Evolutionary conservation across 2,329 filamentous ascomycete genomes (phyloP), one percentile per base, ranked within the genome.

Genomic region (Lasiodiplodia sp.): DNA sequence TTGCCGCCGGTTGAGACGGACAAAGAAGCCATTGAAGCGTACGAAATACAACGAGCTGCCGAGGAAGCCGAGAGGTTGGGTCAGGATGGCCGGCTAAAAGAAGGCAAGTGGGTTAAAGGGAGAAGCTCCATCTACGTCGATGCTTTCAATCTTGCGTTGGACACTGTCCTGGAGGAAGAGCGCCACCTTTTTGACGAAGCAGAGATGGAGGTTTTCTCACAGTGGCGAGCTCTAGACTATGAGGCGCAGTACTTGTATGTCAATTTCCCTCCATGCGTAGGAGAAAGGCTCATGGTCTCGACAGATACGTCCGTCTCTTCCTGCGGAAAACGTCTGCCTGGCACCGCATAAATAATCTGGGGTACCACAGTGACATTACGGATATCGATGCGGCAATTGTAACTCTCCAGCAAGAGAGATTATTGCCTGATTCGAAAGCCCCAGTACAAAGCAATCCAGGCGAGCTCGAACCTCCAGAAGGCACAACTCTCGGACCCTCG

Each of bases 71-170:
- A 34, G 12, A 44, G 28, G 8, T 16, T 62, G 25, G 49, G 25
- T 8, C 55, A 60, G 55, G 66, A 52, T n/a, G 66, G 47, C 4
- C 53, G 65, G 6, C 16, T 64, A n/a, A 40, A 12, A n/a, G 81
- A 88, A 64, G 83, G 83, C 63, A 86, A 82, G 69, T 97, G 93
- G 93, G 80, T 89, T 4, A 88, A 86, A 74, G 93, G 93, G 0
- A 90, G 89, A 77, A 96, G 90, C 75, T 98, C 94, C 1, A 93
- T 99, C 67, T 99, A 99, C 75, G 93, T 97, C 21, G 96, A 99
- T 81, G 96, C 96, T 0, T 99, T 99, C 84, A 97, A 97, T 75
- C 84, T 98, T 16, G 93, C 95, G 2, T 82, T 99, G 60, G 90
- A 95, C 69, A 97, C 93, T 0, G 96, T 99, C 3, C 82, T 98